A percentile compares a stretch with the other conserved stretches of the same genome.
Conservation (phyloP, 1,284 basidiomycete genomes). For the Schizopora paradoxa region DNA sequence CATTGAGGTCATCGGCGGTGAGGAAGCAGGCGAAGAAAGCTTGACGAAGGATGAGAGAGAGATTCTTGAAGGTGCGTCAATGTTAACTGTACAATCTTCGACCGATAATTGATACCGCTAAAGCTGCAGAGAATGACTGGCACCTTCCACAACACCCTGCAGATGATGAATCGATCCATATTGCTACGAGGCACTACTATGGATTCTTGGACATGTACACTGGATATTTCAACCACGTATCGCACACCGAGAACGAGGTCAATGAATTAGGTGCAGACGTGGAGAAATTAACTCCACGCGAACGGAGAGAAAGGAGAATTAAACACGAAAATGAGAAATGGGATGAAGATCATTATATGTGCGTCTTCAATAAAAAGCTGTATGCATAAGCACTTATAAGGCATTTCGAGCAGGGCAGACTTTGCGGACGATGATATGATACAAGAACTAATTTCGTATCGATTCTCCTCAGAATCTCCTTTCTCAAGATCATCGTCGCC, state of each 20-base stretch:
- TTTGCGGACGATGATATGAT: constrained; percentile 71
- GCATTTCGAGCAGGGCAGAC: constrained; percentile 81
- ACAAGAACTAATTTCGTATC: constrained; percentile 59
- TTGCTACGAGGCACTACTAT: constrained; percentile 46
- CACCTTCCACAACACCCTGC: constrained; percentile 59
- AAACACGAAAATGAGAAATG: constrained; percentile 67
- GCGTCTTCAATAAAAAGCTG: no score
- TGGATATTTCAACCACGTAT: constrained; percentile 66
- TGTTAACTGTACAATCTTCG: constrained; percentile 12
- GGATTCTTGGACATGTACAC: constrained; percentile 70
- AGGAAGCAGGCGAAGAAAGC: constrained; percentile 23
- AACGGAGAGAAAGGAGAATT: constrained; percentile 45
- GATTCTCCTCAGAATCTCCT: constrained; percentile 39
- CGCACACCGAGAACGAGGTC: constrained; percentile 70
- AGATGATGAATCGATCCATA: constrained; percentile 33
- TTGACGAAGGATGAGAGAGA: constrained; percentile 44
- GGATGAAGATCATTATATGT: constrained; percentile 81
- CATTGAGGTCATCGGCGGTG: constrained; percentile 60
- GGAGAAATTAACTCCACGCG: constrained; percentile 41
- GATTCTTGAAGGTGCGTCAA: constrained; percentile 49
- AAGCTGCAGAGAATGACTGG: constrained; percentile 76
- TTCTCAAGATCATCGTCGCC: constrained; percentile 23
- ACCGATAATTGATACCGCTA: not conserved
- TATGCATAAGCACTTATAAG: no score
- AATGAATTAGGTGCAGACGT: constrained; percentile 69